Evolutionary conservation across 768 basidiomycete genomes (phyloP), one percentile per base, ranked within the genome.

Genomic region (Saitozyma sp.): DNA sequence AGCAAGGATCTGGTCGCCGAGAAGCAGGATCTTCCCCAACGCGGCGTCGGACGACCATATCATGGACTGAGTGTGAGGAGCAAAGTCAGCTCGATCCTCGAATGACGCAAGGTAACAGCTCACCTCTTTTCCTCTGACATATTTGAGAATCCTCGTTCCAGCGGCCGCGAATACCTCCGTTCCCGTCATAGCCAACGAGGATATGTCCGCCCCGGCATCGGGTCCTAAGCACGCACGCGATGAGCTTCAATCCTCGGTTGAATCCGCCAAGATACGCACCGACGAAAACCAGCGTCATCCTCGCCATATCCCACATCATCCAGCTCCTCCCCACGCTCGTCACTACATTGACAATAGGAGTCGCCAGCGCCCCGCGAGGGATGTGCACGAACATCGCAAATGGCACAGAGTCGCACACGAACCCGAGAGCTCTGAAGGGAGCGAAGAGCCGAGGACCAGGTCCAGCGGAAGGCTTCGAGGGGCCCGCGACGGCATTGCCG

Each of bases 261-360:
- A 38, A 41, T 49, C 8, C 5, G 46, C 14, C 46, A 48, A 17
- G 17, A 52, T 19, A 85, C 91, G 82, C 80, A 91, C 95, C 92
- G 63, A 94, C 92, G 76, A 99, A 98, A 43, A 97, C 83, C 60
- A 98, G 80, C 40, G 83, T 84, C 91, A 98, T 93, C 80, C 89
- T 92, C 37, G 87, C 90, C 19, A 92, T 94, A 70, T 96, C 92
- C 95, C 95, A 98, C 73, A 96, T 82, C 16, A 92, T 90, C 94
- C 94, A 98, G 67, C 90, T 86, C 61, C 83, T 86, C 7, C 95
- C 94, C 8, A 97, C 80, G 71, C 90, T 93, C 10, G 92, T 94
- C 41, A 96, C 80, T 49, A 98, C 81, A 65, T 92, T 89, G 61
- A 94, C 83, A 52, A 86, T 85, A 0, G 94, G 92, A 3, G 89